Base-by-base conservation (phyloP, 768 basidiomycete genomes). In the Lentinula detonsa region DNA sequence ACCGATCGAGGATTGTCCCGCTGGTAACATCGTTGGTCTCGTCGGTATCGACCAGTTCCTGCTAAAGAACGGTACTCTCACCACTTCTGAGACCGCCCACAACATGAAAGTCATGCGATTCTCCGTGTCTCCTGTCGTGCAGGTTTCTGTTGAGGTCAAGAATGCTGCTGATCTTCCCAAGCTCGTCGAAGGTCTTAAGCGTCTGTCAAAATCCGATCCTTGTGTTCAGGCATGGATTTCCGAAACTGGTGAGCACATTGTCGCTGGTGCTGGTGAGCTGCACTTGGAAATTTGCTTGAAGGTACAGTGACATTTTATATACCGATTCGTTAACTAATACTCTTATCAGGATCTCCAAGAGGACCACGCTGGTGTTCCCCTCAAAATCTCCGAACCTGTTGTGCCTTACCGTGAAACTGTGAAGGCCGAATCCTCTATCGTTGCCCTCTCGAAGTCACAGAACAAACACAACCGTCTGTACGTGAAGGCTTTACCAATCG, bases 71-170 rank as follows among this genome's bases (percentile, higher is more conserved):
- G 97, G 97, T 74, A 99, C 97, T 64, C 86, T 99, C 71, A 99
- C 97, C 63, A 87, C 92, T 63, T 94, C 94, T 53, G 97, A 98
- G 80, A 97, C 95, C 57, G 97, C 97, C 56, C 97, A 99, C 84
- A 99, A 99, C 84, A 97, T 99, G 95, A 93, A 82, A 81, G 95
- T 99, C 76, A 99, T 99, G 97, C 93, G 91, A 80, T 98, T 98
- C 86, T 98, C 95, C 75, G 97, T 99, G 60, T 98, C 97, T 34
- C 97, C 97, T 67, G 97, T 99, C 82, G 97, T 99, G 49, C 97
- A 87, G 74, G 94, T 98, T 71, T 93, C 97, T 66, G 97, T 99
- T 68, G 97, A 99, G 77, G 97, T 98, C 77, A 98, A 98, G 89
- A 99, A 98, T 76, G 94, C 97, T 61, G 86, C 93, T 62, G 97